Evolutionary conservation across 495 filamentous ascomycete species (phyloP), one percentile per base, ranked within the genome.

Genomic region (Choiromyces venosus): DNA sequence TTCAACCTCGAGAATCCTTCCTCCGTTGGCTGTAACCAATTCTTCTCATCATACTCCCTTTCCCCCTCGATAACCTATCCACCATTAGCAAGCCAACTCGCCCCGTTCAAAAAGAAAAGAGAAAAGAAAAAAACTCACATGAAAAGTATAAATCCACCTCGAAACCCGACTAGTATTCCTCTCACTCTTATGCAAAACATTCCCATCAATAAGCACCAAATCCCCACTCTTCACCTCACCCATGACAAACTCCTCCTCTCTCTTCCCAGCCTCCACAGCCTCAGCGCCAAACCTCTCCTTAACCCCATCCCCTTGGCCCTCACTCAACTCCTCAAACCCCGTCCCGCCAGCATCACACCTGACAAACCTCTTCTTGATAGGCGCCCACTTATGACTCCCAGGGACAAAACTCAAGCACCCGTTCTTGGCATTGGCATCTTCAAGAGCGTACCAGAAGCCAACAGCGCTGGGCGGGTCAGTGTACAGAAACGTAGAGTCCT

Each of bases 101-200:
- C 19, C 12, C 39, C n/a, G 2, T 19, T 18, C n/a, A 72, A 37
- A 70, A 65, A 25, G 40, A 36, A 35, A 68, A 37, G 18, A n/a
- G 33, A 10, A 29, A 67, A 35, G 19, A n/a, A 9, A 36, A 14
- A 33, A 18, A 25, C 78, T 77, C 73, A 81, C 87, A 85, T 99
- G 95, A 79, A 97, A 99, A 0, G 96, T 99, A 83, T 99, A 99
- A 36, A 97, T 97, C 82, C 93, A 96, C 79, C 95, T 87, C 71
- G 93, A 94, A 83, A 90, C 91, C 71, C 84, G 82, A 78, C 95
- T 96, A 42, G 87, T 82, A 78, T 99, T 99, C 86, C 86, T 91
- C 86, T 96, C 93, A 82, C 95, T 97, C 87, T 97, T 95, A 82
- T 99, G 95, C 83, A 99, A 77, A 65, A 98, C 83, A 85, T 99